phyloP scores from a whole-genome alignment of 108 stramenopile genomes.

The Bacterosira constricta region DNA sequence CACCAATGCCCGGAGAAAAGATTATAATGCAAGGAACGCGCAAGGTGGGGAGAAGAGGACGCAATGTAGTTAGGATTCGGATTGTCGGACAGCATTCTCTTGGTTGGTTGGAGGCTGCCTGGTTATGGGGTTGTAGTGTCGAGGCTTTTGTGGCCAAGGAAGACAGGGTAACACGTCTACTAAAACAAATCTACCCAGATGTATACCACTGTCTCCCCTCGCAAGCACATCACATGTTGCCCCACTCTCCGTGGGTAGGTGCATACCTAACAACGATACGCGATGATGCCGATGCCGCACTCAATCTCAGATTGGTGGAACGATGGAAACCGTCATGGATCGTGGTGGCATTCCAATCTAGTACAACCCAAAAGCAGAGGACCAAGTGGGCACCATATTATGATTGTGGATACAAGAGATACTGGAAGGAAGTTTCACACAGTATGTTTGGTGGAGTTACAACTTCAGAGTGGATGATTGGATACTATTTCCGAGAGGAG shows the following conservation, averaged over 20 bases:
- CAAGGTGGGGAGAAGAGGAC: slow-evolving; percentile 8
- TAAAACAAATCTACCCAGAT: not conserved
- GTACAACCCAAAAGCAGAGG: too few species aligned
- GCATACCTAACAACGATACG: too few species aligned
- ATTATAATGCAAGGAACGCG: not conserved
- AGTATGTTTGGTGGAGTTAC: slow-evolving; percentile 1
- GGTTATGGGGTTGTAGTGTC: not conserved
- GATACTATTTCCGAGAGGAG: not conserved
- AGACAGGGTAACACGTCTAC: not conserved
- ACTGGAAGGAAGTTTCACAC: too few species aligned
- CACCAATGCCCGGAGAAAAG: not conserved
- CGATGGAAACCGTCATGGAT: too few species aligned
- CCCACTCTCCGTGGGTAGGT: too few species aligned
- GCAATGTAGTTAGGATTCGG: not conserved
- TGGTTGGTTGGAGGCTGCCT: not conserved
- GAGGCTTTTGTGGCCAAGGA: not conserved
- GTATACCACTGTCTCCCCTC: not conserved
- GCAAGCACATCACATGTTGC: too few species aligned
- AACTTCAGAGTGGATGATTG: not conserved
- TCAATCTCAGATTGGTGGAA: too few species aligned
- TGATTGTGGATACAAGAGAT: too few species aligned
- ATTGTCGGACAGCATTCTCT: not conserved
- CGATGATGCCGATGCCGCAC: too few species aligned
- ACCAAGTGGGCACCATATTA: too few species aligned
- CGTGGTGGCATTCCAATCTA: too few species aligned